Evolutionary conservation across 805 yeast species (phyloP).

Genomic region (Hanseniaspora guilliermondii): DNA sequence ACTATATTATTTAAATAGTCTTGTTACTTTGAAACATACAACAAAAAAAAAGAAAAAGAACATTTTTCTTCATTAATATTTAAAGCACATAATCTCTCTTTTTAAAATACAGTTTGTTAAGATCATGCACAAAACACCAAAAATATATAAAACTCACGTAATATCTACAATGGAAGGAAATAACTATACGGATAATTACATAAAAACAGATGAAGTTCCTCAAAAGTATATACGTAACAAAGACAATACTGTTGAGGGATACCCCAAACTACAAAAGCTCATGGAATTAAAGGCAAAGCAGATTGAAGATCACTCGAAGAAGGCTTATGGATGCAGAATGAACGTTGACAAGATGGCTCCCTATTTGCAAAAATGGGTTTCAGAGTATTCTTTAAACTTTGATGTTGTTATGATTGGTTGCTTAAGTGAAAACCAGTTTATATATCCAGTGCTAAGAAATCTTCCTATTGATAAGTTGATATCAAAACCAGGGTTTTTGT

Average conservation of each 20-base stretch:
- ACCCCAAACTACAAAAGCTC: constrained; percentile 66
- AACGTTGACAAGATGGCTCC: constrained; percentile 41
- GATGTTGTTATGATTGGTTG: constrained; percentile 92
- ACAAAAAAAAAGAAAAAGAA: too few species aligned
- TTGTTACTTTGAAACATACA: too few species aligned
- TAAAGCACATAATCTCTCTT: background rate
- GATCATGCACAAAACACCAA: constrained; percentile 4
- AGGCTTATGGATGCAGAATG: constrained; percentile 55
- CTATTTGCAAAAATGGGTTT: constrained; percentile 50
- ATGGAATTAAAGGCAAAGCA: constrained; percentile 55
- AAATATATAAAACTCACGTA: background rate
- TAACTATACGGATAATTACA: constrained; percentile 59
- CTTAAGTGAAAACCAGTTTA: constrained; percentile 58
- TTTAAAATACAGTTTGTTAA: background rate
- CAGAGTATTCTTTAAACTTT: constrained; percentile 46
- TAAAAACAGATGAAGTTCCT: constrained; percentile 54
- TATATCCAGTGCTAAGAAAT: constrained; percentile 46
- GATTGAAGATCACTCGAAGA: constrained; percentile 38
- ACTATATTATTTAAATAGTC: too few species aligned
- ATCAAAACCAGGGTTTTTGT: constrained; percentile 74
- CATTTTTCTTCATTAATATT: background rate
- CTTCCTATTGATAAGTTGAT: constrained; percentile 64
- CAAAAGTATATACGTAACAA: constrained; percentile 54
- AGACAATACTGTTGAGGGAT: constrained; percentile 60
- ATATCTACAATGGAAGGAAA: background rate